These are phyloP conservation scores for Trypanosoma theileri DNA, from an alignment of 208 protist species.

Conservation along the genomic window DNA sequence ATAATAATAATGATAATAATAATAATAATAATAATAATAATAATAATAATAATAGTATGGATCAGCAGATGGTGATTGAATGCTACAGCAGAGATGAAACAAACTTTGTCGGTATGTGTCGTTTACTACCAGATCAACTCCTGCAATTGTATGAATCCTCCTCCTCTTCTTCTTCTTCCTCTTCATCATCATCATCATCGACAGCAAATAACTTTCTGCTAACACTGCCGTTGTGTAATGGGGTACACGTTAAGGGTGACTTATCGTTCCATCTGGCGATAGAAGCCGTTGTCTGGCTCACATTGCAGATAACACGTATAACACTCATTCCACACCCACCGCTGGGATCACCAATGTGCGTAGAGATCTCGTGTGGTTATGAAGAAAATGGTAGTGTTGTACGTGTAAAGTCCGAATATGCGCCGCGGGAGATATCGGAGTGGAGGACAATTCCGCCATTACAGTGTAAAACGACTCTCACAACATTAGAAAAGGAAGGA, in stretches of 20 bases:
- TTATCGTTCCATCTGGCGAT: slow-evolving; percentile 18
- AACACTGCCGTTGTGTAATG: slow-evolving; percentile 7
- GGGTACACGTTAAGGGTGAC: not conserved
- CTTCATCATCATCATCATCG: not conserved
- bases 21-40: too few relatives aligned
- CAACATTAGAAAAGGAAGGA: not conserved
- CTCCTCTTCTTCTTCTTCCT: not conserved
- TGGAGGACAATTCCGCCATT: slow-evolving; percentile 2
- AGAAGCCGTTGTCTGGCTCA: slow-evolving; percentile 2
- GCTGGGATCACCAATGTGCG: not conserved
- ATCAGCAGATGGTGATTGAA: slow-evolving; percentile 14
- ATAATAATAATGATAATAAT: too few relatives aligned
- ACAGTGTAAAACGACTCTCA: slow-evolving; percentile 6
- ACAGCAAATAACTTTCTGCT: not conserved
- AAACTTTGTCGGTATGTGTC: slow-evolving; percentile 13
- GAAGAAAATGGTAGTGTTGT: not conserved
- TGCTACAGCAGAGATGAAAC: slow-evolving; percentile 14
- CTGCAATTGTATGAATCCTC: not conserved
- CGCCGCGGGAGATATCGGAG: not conserved
- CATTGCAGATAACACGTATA: not conserved
- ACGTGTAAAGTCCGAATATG: not conserved
- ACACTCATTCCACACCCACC: slow-evolving; percentile 1
- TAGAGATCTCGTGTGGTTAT: slow-evolving; percentile 6
- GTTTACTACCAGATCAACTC: not conserved
- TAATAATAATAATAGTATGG: not conserved